Base-by-base conservation (phyloP, 2,329 filamentous ascomycete genomes). In the Septoria linicola region DNA sequence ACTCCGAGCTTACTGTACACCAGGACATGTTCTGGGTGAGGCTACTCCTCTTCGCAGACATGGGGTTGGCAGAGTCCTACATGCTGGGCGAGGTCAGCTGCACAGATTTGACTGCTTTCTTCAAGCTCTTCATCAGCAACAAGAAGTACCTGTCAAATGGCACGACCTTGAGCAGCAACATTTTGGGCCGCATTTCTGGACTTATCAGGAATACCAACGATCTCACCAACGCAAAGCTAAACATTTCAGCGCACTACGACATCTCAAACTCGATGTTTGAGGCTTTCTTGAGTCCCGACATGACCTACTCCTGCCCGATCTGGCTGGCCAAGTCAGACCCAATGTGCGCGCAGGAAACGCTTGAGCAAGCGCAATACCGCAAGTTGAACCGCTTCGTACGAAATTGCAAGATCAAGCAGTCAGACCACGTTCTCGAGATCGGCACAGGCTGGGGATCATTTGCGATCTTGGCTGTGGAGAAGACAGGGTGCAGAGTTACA, bases 251-350 rank as follows among this genome's bases (percentile, higher is more conserved):
- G 3, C 86, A 89, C 59, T 89, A 89, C 66, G 85, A 89, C 61
- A 86, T 88, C 55, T 84, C 81, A 58, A 89, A 89, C 63, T 82
- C 83, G 51, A 87, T 88, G 82, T 88, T 89, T 61, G 82, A 83
- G 4, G 83, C 84, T 0, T 88, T 88, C 59, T 73, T 88, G 21
- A 87, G 83, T 0, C 75, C 80, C n/a, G 85, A 88, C 63, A 88
- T 89, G 85, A 88, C 84, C 3, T 88, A 88, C 61, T 87, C 83
- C 0, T 87, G 84, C 63, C 80, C 85, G 2, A 82, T 87, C 42
- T 87, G 84, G 84, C 71, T 75, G 37, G 72, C 70, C 0, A 69
- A 66, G 30, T 71, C 71, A 8, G 70, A 74, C 40, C 62, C 70
- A 3, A 58, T 69, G 32, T 66, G 66, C n/a, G 59, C 66, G 4